Conservation (phyloP, 1,284 basidiomycete genomes). For the Tausonia pullulans region DNA sequence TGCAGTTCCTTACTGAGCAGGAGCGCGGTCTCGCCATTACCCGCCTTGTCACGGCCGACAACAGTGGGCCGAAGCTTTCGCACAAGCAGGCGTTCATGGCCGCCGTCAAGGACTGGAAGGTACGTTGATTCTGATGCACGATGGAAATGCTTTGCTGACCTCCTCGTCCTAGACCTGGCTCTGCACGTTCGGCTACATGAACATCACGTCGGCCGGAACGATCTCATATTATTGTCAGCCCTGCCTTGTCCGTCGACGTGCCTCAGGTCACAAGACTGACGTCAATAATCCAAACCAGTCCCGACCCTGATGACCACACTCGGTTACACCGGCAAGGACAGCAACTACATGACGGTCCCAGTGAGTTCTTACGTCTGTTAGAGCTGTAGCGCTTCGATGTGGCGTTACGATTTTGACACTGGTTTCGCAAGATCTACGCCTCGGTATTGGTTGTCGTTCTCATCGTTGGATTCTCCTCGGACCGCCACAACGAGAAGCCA, state of each 20-base stretch:
- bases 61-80: constrained; percentile 22
- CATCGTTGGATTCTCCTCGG: constrained; percentile 13
- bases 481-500: constrained; percentile 29
- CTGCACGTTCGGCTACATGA: constrained; percentile 17
- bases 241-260: too few species aligned
- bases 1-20: constrained; percentile 42
- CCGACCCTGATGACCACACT: constrained; percentile 23
- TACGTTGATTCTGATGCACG: constrained; percentile 8
- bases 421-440: constrained; percentile 6
- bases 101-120: constrained; percentile 22
- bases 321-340: constrained; percentile 22
- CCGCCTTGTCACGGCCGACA: constrained; percentile 26
- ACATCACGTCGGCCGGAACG: constrained; percentile 20
- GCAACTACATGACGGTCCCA: constrained; percentile 5
- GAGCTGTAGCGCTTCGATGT: too few species aligned
- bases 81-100: constrained; percentile 26
- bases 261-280: too few species aligned
- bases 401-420: too few species aligned
- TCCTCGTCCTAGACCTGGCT: background rate
- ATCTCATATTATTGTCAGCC: constrained; percentile 23
- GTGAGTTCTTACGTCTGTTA: too few species aligned
- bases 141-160: background rate
- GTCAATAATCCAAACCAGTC: background rate
- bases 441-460: constrained; percentile 24
- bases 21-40: constrained; percentile 40